Percentiles rank a stretch among this genome's conserved stretches.
Evolutionary conservation across 2,329 filamentous ascomycete genomes (phyloP).

Genomic region (Stachybotrys elegans): DNA sequence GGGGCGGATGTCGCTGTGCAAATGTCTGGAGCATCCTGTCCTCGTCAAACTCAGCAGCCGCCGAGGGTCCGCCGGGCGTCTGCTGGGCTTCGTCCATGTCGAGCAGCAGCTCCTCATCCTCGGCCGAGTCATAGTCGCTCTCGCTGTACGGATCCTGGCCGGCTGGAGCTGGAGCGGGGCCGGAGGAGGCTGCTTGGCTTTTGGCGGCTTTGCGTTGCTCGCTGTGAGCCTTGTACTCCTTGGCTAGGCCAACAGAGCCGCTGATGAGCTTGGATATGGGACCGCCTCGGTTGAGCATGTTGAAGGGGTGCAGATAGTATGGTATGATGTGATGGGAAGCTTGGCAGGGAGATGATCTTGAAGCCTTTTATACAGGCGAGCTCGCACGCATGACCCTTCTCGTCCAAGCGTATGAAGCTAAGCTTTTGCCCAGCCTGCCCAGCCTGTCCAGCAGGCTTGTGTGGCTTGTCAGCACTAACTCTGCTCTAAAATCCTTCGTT

Average conservation of each 20-base stretch:
- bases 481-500: too few relatives aligned
- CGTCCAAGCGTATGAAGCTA: too few relatives aligned
- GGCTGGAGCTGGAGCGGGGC: not conserved
- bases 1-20: not conserved
- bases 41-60: not conserved
- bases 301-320: too few relatives aligned
- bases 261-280: slow-evolving; percentile 3
- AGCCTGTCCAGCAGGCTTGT: too few relatives aligned
- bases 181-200: not conserved
- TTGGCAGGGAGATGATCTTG: too few relatives aligned
- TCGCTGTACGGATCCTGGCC: not conserved
- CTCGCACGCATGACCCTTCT: too few relatives aligned
- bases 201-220: slow-evolving; percentile 1
- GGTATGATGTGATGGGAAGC: too few relatives aligned
- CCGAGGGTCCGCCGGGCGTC: not conserved
- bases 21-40: not conserved
- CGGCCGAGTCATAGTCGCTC: slow-evolving; percentile 1
- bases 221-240: slow-evolving; percentile 6
- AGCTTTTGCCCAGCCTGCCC: too few relatives aligned
- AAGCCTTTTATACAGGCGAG: too few relatives aligned
- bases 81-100: slow-evolving; percentile 4
- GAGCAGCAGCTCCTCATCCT: slow-evolving; percentile 2
- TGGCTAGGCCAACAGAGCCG: slow-evolving; percentile 4
- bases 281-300: slow-evolving; percentile 4
- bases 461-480: too few relatives aligned